Conservation (phyloP, 352 stramenopile species). For the Phytophthora boehmeriae region DNA sequence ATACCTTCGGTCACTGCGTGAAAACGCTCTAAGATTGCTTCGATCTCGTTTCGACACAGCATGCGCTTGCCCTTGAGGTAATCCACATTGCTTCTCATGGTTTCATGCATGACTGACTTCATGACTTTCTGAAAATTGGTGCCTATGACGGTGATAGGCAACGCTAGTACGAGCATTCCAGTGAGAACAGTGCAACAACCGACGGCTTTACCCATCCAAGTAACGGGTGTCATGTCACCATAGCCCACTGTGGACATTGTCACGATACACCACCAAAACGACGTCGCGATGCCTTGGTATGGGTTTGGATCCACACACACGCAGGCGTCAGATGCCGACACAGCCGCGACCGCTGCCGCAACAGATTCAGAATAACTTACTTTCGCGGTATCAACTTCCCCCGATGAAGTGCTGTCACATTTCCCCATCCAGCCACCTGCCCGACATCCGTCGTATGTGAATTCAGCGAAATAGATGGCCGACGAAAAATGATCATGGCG, state of each 20-base stretch:
- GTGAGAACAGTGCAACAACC: constrained; percentile 75
- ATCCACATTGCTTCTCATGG: constrained; percentile 81
- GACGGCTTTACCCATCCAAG: constrained; percentile 70
- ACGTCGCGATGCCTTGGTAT: constrained; percentile 79
- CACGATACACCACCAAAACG: constrained; percentile 91
- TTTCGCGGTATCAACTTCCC: constrained; percentile 9
- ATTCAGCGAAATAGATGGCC: constrained; percentile 85
- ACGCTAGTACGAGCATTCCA: constrained; percentile 87
- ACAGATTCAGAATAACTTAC: constrained; percentile 28
- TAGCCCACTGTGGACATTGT: constrained; percentile 93
- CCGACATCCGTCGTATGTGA: constrained; percentile 67
- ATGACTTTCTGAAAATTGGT: constrained; percentile 88
- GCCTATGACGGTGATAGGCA: constrained; percentile 91
- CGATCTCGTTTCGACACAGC: constrained; percentile 75
- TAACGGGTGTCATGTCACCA: constrained; percentile 86
- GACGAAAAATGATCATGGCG: constrained; percentile 88
- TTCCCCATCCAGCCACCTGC: constrained; percentile 60
- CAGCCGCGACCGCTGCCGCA: constrained; percentile 34
- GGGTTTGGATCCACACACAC: constrained; percentile 79
- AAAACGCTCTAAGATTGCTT: constrained; percentile 71
- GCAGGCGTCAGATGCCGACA: constrained; percentile 27
- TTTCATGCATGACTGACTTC: constrained; percentile 79
- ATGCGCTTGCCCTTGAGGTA: constrained; percentile 76
- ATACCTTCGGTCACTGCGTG: constrained; percentile 79
- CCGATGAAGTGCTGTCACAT: constrained; percentile 30